A percentile compares a stretch with the other conserved stretches of the same genome.
Evolutionary conservation across 2,329 filamentous ascomycete species (phyloP).

Genomic region (Colletotrichum godetiae): DNA sequence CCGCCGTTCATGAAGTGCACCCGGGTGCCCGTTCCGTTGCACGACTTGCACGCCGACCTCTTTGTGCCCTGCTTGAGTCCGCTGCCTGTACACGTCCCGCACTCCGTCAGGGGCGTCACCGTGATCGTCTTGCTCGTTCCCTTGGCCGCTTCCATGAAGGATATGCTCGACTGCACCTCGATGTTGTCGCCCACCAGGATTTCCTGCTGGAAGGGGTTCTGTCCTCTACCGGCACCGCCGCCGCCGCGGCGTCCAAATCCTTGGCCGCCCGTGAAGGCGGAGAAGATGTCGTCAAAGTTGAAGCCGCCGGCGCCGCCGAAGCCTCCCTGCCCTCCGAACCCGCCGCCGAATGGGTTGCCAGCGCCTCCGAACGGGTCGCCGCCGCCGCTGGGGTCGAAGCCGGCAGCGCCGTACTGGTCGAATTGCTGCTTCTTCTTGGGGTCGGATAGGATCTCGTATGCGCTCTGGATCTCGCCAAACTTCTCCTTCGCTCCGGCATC

Average conservation of each 20-base stretch:
- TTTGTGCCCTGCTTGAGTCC: slow-evolving; percentile 86
- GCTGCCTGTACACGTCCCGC: slow-evolving; percentile 83
- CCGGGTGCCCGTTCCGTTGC: slow-evolving; percentile 86
- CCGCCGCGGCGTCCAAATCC: slow-evolving; percentile 64
- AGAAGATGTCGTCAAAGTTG: slow-evolving; percentile 97
- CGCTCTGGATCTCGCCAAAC: slow-evolving; percentile 91
- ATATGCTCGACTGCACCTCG: slow-evolving; percentile 91
- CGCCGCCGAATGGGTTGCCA: slow-evolving; percentile 71
- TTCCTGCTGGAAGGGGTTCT: slow-evolving; percentile 79
- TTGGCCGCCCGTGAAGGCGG: slow-evolving; percentile 76
- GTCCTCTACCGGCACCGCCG: slow-evolving; percentile 51
- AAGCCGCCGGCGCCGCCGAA: slow-evolving; percentile 82
- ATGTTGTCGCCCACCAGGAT: slow-evolving; percentile 95
- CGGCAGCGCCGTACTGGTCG: slow-evolving; percentile 89
- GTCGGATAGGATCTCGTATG: slow-evolving; percentile 94
- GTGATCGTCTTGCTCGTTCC: slow-evolving; percentile 89
- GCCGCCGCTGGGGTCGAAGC: slow-evolving; percentile 81
- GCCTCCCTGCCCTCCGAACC: slow-evolving; percentile 69
- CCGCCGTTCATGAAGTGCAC: slow-evolving; percentile 92
- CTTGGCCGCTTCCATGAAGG: slow-evolving; percentile 96
- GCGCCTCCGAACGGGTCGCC: slow-evolving; percentile 72
- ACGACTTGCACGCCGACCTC: slow-evolving; percentile 79
- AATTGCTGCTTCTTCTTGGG: slow-evolving; percentile 92
- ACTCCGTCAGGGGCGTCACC: slow-evolving; percentile 84
- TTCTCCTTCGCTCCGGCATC: slow-evolving; percentile 93